phyloP scores from a whole-genome alignment of 1,284 basidiomycete species.

The Rhodotorula sp. region DNA sequence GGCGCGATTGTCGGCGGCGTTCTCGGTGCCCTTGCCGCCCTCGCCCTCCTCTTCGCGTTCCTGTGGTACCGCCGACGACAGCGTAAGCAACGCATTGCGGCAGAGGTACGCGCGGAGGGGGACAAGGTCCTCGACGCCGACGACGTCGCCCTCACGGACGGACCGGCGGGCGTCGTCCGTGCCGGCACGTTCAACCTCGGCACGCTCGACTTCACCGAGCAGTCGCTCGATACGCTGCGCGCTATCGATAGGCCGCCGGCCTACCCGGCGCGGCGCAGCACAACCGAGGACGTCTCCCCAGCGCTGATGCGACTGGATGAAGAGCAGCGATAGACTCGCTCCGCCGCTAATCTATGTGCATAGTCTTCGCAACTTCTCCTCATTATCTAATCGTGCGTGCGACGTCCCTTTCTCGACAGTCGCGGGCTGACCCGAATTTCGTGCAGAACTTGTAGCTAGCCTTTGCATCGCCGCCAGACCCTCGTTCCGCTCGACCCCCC shows the following conservation, averaged over 20 bases:
- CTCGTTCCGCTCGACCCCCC: too few species aligned
- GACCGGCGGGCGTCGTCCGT: constrained; percentile 6
- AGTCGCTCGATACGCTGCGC: constrained; percentile 13
- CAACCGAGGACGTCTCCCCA: not conserved
- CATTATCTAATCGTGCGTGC: too few species aligned
- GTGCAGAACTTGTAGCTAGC: too few species aligned
- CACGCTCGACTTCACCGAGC: constrained; percentile 28
- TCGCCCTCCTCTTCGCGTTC: constrained; percentile 3
- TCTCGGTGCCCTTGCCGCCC: constrained; percentile 9
- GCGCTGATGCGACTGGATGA: too few species aligned
- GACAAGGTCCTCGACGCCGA: not conserved
- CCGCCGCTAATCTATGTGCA: too few species aligned
- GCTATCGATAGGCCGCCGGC: constrained; percentile 25
- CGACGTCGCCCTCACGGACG: constrained; percentile 1
- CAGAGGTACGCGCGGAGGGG: not conserved
- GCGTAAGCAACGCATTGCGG: too few species aligned
- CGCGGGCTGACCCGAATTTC: too few species aligned
- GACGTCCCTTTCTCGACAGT: too few species aligned
- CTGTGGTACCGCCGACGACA: constrained; percentile 4
- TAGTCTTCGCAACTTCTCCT: too few species aligned
- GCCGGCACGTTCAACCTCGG: constrained; percentile 35
- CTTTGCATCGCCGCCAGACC: too few species aligned
- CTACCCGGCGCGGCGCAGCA: constrained; percentile 3
- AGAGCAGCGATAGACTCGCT: too few species aligned
- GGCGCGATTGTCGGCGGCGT: constrained; percentile 27